Evolutionary conservation across 164 flowering plant species (phyloP).

Genomic region (Chloranthus sessilifolius): DNA sequence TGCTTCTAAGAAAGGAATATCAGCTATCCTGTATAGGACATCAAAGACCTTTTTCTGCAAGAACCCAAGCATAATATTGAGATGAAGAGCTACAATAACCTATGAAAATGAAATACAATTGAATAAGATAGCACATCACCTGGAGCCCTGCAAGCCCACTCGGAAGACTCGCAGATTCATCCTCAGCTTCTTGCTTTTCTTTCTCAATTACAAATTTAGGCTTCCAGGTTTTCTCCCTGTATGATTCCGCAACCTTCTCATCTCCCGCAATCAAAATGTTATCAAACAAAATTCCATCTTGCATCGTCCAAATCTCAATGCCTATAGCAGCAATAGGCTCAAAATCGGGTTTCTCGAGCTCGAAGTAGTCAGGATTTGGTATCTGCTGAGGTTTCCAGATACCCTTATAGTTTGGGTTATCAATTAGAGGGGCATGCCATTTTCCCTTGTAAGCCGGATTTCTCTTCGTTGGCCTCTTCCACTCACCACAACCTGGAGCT

Average conservation of each 20-base stretch:
- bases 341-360: conserved; percentile 70
- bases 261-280: conserved; percentile 67
- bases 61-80: background rate
- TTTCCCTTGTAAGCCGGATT: conserved; percentile 98
- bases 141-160: conserved; percentile 55
- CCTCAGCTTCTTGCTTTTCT: conserved; percentile 85
- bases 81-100: background rate
- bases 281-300: conserved; percentile 97
- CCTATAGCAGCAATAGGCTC: conserved; percentile 93
- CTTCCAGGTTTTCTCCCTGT: conserved; percentile 64
- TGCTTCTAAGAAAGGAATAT: conserved; percentile 63
- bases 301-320: conserved; percentile 99
- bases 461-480: conserved; percentile 93
- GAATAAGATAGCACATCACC: conserved; percentile 49
- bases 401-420: conserved; percentile 93
- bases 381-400: conserved; percentile 92
- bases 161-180: conserved; percentile 38
- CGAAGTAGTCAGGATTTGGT: conserved; percentile 80
- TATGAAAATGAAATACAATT: background rate
- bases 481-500: conserved; percentile 97
- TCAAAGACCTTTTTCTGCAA: conserved; percentile 81
- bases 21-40: conserved; percentile 67
- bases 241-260: conserved; percentile 69
- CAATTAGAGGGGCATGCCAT: conserved; percentile 83
- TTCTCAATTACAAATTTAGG: conserved; percentile 79